Percentiles rank a stretch among this genome's conserved stretches.
These are phyloP conservation scores for Triangularia setosa DNA, from an alignment of 2,329 filamentous ascomycete species.

Conservation along the genomic window DNA sequence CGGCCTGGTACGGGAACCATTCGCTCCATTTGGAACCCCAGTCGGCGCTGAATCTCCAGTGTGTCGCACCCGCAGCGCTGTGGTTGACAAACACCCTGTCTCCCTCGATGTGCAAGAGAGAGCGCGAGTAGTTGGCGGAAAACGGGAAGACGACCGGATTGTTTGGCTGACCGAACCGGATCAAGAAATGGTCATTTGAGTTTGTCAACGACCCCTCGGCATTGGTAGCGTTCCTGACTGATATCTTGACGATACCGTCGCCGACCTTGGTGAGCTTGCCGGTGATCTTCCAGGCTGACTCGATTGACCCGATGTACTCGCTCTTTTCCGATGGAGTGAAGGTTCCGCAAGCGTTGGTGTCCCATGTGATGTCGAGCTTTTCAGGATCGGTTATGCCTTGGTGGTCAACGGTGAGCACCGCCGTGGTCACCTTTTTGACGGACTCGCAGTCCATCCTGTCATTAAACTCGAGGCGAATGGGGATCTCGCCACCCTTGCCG, in stretches of 20 bases:
- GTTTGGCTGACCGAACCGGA: slow-evolving; percentile 53
- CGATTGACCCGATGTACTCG: slow-evolving; percentile 48
- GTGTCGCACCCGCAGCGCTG: slow-evolving; percentile 57
- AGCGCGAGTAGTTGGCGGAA: slow-evolving; percentile 54
- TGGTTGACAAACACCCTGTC: slow-evolving; percentile 49
- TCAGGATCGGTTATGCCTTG: slow-evolving; percentile 30
- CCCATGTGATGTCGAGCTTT: slow-evolving; percentile 47
- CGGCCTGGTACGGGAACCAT: slow-evolving; percentile 54
- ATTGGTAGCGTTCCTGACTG: slow-evolving; percentile 49
- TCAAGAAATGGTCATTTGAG: slow-evolving; percentile 53
- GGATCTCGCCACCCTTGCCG: slow-evolving; percentile 17
- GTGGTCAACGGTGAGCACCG: slow-evolving; percentile 50
- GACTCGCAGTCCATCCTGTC: slow-evolving; percentile 57
- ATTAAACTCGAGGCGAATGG: slow-evolving; percentile 55
- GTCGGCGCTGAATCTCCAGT: slow-evolving; percentile 59
- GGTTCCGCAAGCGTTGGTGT: slow-evolving; percentile 27
- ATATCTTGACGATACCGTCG: slow-evolving; percentile 58
- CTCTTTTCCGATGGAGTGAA: slow-evolving; percentile 20
- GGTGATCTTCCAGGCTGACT: slow-evolving; percentile 50
- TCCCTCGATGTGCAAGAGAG: slow-evolving; percentile 41
- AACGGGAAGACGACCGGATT: slow-evolving; percentile 58
- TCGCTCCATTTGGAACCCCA: slow-evolving; percentile 57
- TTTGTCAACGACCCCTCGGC: background rate
- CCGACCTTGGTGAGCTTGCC: slow-evolving; percentile 47
- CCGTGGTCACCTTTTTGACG: slow-evolving; percentile 45